Base-by-base conservation (phyloP, 192 early-diverging fungal genomes). In the Umbelopsis sp. region DNA sequence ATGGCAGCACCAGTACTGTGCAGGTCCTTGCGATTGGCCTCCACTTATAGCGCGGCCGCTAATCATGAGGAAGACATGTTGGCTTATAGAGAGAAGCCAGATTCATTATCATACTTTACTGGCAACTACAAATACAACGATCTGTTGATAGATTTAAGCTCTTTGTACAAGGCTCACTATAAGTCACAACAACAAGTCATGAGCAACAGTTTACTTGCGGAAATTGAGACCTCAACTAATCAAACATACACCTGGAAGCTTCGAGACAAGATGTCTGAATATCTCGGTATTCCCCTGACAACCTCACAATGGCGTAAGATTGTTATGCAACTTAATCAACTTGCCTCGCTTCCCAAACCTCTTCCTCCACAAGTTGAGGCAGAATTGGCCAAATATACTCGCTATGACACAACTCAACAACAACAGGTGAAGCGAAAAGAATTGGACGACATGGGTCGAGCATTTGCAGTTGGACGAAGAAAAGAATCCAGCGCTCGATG, bases 81-180 rank as follows among this genome's bases (percentile, higher is more conserved):
- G 30, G 50, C 64, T 21, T 79, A 80, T 6, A 49, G 73, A 27
- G 68, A 85, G 49, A 85, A 86, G 44, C 91, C 91, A 16, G 77
- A 74, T 30, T 89, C 92, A 11, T 78, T 91, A 0, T 92, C 94
- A 10, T 98, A 95, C 81, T 98, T 98, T 72, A 96, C 94, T 35
- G 90, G 90, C 0, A 94, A 94, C 80, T 89, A 89, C 49, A 79
- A 81, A 46, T 96, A 92, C 83, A 90, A 89, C 74, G 86, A 91
- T 37, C 75, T 90, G n/a, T 66, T 96, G 10, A 87, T 91, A 35
- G 83, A 84, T 2, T 66, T 95, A 21, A 90, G 92, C 74, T 72
- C 74, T 4, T 76, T 91, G 35, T 78, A 85, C 61, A 75, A 82
- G 44, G 68, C 80, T 49, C 61, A 73, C 30, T 45, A 79, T 23